Evolutionary conservation across 2,329 filamentous ascomycete species (phyloP).

Genomic region (Fusarium nygamai): DNA sequence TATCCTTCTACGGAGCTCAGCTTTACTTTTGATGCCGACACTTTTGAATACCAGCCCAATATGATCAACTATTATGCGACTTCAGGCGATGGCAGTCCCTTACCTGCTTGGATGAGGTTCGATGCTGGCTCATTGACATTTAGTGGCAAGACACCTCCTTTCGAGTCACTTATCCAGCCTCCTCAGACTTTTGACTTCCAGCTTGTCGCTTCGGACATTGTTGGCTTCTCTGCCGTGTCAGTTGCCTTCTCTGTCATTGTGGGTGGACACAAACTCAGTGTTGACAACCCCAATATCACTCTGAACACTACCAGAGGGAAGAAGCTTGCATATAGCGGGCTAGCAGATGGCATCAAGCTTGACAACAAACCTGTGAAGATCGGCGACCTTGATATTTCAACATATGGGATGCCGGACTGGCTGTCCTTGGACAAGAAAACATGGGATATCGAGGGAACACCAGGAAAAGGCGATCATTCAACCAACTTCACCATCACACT

Average conservation of each 20-base stretch:
- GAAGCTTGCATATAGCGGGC: constrained; percentile 61
- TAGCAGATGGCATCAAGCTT: constrained; percentile 63
- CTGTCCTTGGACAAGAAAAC: constrained; percentile 70
- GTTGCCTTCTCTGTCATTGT: constrained; percentile 77
- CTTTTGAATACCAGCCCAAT: constrained; percentile 67
- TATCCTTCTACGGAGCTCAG: constrained; percentile 63
- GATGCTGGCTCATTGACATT: constrained; percentile 72
- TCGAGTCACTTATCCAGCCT: constrained; percentile 69
- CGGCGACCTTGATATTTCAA: constrained; percentile 63
- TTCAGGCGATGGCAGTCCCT: constrained; percentile 78
- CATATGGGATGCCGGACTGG: constrained; percentile 71
- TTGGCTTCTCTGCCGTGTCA: constrained; percentile 77
- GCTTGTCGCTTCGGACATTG: constrained; percentile 80
- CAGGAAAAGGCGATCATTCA: constrained; percentile 66
- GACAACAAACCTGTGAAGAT: constrained; percentile 63
- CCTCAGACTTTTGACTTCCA: constrained; percentile 78
- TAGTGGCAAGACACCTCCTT: constrained; percentile 74
- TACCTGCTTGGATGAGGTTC: constrained; percentile 88
- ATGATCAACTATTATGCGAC: constrained; percentile 79
- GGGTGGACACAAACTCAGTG: constrained; percentile 74
- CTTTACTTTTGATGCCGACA: constrained; percentile 64
- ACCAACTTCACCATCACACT: constrained; percentile 72
- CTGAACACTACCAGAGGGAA: constrained; percentile 67
- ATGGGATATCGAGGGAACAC: constrained; percentile 71
- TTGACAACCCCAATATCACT: constrained; percentile 64